phyloP scores from a whole-genome alignment of 2,329 filamentous ascomycete genomes.

The Gliomastix tumulicola region DNA sequence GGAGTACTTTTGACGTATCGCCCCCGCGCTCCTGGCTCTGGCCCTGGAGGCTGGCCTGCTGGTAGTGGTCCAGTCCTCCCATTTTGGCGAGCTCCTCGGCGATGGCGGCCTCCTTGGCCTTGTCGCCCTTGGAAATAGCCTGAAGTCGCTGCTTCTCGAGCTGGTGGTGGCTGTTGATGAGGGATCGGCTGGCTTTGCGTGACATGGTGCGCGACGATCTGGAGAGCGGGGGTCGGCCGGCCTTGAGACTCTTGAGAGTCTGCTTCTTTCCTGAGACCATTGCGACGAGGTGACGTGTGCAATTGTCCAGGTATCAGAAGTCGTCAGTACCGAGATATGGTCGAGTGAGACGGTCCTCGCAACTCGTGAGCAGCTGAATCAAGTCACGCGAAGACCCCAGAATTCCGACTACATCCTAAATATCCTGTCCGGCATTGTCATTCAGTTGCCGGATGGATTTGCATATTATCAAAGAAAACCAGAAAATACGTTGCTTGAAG shows the following conservation, averaged over 20 bases:
- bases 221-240: conserved; percentile 49
- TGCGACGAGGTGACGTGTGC: too few relatives aligned
- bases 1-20: conserved; percentile 57
- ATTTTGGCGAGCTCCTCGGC: conserved; percentile 47
- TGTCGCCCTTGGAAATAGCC: conserved; percentile 46
- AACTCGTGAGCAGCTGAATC: too few relatives aligned
- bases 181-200: conserved; percentile 53
- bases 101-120: conserved; percentile 27
- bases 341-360: too few relatives aligned
- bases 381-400: too few relatives aligned
- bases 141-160: conserved; percentile 55
- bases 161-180: conserved; percentile 61
- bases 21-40: conserved; percentile 60
- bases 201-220: conserved; percentile 51
- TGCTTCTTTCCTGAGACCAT: conserved; percentile 29
- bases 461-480: too few relatives aligned
- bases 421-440: too few relatives aligned
- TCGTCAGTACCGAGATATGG: too few relatives aligned
- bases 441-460: too few relatives aligned
- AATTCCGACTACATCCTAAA: too few relatives aligned
- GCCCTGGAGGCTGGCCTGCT: conserved; percentile 62
- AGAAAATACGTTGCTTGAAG: too few relatives aligned
- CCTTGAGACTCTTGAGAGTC: conserved; percentile 32
- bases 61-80: conserved; percentile 57
- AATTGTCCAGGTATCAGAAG: too few relatives aligned